phyloP scores from a whole-genome alignment of 2,329 filamentous ascomycete species.

The Juglanconis sp. region DNA sequence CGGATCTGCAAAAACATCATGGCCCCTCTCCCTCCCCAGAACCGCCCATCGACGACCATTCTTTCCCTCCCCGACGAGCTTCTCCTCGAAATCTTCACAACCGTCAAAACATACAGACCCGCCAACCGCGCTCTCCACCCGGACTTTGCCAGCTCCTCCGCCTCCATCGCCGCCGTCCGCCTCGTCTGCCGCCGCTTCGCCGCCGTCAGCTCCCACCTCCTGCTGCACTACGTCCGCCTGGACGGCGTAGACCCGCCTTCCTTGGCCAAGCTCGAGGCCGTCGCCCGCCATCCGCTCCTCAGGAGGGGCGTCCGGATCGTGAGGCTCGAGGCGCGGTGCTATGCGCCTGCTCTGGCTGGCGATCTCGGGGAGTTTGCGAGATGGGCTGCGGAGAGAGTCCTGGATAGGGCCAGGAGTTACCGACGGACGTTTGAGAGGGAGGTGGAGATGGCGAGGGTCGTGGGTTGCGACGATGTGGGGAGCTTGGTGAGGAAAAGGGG shows the following conservation, averaged over 20 bases:
- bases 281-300: slow-evolving; percentile 9
- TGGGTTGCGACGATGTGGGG: background rate
- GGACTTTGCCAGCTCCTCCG: slow-evolving; percentile 5
- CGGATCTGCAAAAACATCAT: background rate
- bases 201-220: slow-evolving; percentile 11
- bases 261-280: slow-evolving; percentile 9
- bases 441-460: background rate
- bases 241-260: slow-evolving; percentile 1
- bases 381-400: background rate
- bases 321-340: slow-evolving; percentile 1
- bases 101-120: slow-evolving; percentile 7
- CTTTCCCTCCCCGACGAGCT: slow-evolving; percentile 13
- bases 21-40: background rate
- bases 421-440: background rate
- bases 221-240: slow-evolving; percentile 6
- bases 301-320: slow-evolving; percentile 1
- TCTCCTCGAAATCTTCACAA: slow-evolving; percentile 6
- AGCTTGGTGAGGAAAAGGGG: background rate
- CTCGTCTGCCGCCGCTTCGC: slow-evolving; percentile 11
- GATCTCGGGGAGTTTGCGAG: slow-evolving; percentile 4
- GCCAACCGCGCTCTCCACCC: background rate
- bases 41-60: background rate
- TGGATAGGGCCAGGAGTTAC: background rate
- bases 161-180: slow-evolving; percentile 4
- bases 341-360: background rate